These are phyloP conservation scores for Fusarium anthophilum DNA, from an alignment of 2,329 filamentous ascomycete species.

Conservation along the genomic window DNA sequence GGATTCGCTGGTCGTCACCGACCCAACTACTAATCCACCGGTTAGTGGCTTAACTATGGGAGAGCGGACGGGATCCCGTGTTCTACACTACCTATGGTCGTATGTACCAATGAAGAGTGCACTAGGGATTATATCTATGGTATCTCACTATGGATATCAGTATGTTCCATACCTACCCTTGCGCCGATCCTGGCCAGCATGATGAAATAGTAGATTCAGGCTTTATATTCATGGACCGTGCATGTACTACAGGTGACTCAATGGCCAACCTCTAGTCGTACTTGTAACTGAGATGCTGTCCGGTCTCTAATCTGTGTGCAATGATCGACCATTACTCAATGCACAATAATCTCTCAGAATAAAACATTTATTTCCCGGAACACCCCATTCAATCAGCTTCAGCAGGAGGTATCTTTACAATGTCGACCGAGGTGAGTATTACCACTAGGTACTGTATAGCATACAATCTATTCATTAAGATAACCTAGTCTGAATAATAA, in stretches of 20 bases:
- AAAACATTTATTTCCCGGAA: neutral
- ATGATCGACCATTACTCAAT: too few species aligned
- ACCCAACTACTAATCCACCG: neutral
- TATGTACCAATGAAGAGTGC: fast-evolving
- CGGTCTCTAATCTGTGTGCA: neutral
- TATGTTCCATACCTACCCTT: fast-evolving
- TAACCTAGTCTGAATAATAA: too few species aligned
- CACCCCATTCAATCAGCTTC: neutral
- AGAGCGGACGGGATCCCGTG: neutral
- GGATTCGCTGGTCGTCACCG: neutral
- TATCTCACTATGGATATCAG: fast-evolving
- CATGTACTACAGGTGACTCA: fast-evolving
- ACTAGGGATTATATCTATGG: fast-evolving
- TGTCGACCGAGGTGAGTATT: too few species aligned
- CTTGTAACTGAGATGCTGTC: fast-evolving
- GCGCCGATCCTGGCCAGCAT: neutral
- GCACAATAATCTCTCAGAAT: neutral
- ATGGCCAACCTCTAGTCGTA: fast-evolving
- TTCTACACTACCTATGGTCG: neutral
- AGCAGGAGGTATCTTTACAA: neutral
- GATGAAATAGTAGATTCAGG: fast-evolving
- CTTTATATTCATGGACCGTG: neutral
- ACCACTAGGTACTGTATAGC: too few species aligned
- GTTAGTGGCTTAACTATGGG: neutral
- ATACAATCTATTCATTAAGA: too few species aligned